Conservation (phyloP, 768 basidiomycete species). For the Lyophyllum shimeji region DNA sequence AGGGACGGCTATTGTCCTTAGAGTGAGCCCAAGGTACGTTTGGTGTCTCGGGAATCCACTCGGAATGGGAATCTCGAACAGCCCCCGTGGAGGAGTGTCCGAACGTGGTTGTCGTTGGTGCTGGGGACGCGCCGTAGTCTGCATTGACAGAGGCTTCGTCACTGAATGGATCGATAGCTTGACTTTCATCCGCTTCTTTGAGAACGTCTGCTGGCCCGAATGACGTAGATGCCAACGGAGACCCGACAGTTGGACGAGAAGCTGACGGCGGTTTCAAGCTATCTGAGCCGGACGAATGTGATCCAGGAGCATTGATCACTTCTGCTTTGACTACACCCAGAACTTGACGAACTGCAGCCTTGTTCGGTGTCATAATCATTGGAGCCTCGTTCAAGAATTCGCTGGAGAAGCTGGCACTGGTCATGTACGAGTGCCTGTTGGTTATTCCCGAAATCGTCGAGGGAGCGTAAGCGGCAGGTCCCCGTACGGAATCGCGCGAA, state of each 20-base stretch:
- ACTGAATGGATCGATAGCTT: slow-evolving; percentile 63
- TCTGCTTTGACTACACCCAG: slow-evolving; percentile 78
- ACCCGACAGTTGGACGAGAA: slow-evolving; percentile 49
- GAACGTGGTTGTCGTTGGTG: slow-evolving; percentile 41
- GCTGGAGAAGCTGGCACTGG: slow-evolving; percentile 72
- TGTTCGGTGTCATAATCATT: slow-evolving; percentile 74
- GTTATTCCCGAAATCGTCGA: slow-evolving; percentile 53
- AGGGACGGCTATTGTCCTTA: slow-evolving; percentile 47
- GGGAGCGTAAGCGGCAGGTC: slow-evolving; percentile 35
- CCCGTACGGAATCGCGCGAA: slow-evolving; percentile 49
- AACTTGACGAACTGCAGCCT: slow-evolving; percentile 66
- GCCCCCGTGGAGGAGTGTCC: slow-evolving; percentile 26
- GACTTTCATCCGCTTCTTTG: slow-evolving; percentile 53
- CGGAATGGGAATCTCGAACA: slow-evolving; percentile 28
- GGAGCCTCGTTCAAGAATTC: slow-evolving; percentile 81
- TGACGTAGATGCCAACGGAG: slow-evolving; percentile 68
- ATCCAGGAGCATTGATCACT: slow-evolving; percentile 63
- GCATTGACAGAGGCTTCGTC: slow-evolving; percentile 49
- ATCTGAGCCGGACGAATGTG: slow-evolving; percentile 36
- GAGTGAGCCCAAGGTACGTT: slow-evolving; percentile 40
- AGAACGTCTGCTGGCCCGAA: slow-evolving; percentile 71
- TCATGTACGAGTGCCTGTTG: slow-evolving; percentile 70
- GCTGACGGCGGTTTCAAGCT: slow-evolving; percentile 39
- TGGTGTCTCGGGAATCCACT: slow-evolving; percentile 39
- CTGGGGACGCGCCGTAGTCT: slow-evolving; percentile 35